Conservation (phyloP, 2,329 filamentous ascomycete genomes). For the Apiospora sp. region DNA sequence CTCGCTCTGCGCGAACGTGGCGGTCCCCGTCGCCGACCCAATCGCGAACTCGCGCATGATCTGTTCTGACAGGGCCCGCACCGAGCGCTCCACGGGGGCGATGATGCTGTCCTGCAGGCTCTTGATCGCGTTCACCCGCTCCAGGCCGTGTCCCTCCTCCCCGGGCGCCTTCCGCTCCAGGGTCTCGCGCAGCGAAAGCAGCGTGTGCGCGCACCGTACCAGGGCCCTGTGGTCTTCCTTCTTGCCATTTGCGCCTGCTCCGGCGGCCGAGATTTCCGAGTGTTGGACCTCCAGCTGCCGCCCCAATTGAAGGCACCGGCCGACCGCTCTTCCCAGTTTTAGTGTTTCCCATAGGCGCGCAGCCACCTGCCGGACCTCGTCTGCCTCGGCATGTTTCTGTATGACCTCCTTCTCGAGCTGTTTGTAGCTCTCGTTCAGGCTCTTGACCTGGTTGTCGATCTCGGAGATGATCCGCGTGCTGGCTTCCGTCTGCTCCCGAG, state of each 20-base stretch:
- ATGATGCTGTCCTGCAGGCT: conserved; percentile 75
- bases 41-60: conserved; percentile 86
- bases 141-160: conserved; percentile 80
- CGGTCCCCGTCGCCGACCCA: conserved; percentile 56
- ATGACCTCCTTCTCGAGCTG: conserved; percentile 88
- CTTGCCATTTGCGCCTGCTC: conserved; percentile 47
- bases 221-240: conserved; percentile 81
- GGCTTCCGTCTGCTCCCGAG: conserved; percentile 75
- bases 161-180: conserved; percentile 72
- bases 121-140: conserved; percentile 74
- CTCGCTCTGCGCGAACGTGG: conserved; percentile 72
- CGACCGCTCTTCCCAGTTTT: conserved; percentile 77
- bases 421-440: conserved; percentile 83
- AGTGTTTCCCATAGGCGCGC: conserved; percentile 83
- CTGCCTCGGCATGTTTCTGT: conserved; percentile 83
- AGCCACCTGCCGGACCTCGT: conserved; percentile 80
- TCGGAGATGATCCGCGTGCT: conserved; percentile 76
- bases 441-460: conserved; percentile 81
- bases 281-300: conserved; percentile 89
- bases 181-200: conserved; percentile 78
- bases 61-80: conserved; percentile 79
- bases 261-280: conserved; percentile 65
- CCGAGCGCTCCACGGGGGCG: conserved; percentile 74
- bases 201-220: conserved; percentile 81
- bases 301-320: conserved; percentile 80